phyloP scores from a whole-genome alignment of 345 rosid species.

The Durio zibethinus region DNA sequence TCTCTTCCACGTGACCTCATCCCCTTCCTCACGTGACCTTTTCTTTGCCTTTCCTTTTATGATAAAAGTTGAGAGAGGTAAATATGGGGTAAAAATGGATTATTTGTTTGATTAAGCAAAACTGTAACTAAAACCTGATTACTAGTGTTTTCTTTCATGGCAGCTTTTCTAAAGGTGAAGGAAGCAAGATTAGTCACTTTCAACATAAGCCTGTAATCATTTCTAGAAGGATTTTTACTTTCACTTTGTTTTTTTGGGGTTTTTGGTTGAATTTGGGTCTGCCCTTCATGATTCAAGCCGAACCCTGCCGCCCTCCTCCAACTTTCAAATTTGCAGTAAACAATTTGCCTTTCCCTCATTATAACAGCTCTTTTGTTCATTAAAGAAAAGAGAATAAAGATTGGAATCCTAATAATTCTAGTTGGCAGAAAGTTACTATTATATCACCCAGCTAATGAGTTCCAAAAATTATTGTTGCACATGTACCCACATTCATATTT shows the following conservation, averaged over 20 bases:
- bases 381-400: not conserved
- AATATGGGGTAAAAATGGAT: not conserved
- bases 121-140: slow-evolving; percentile 8
- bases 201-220: slow-evolving; percentile 25
- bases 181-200: slow-evolving; percentile 35
- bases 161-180: slow-evolving; percentile 24
- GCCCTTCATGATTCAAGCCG: slow-evolving; percentile 14
- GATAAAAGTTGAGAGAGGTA: not conserved
- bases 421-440: not conserved
- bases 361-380: not conserved
- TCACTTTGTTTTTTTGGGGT: not conserved
- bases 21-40: slow-evolving; percentile 41
- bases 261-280: not conserved
- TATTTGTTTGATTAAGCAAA: slow-evolving; percentile 8
- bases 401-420: slow-evolving; percentile 12
- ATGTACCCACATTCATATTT: not conserved
- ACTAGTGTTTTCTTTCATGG: not conserved
- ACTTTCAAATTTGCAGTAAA: not conserved
- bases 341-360: not conserved
- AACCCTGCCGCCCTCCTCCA: slow-evolving; percentile 12
- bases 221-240: slow-evolving; percentile 11
- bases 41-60: not conserved
- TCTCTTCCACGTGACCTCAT: slow-evolving; percentile 44
- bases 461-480: not conserved
- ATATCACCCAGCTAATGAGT: not conserved